Evolutionary conservation across 495 filamentous ascomycete species (phyloP), one percentile per base, ranked within the genome.

Genomic region (Pyronema domesticum): DNA sequence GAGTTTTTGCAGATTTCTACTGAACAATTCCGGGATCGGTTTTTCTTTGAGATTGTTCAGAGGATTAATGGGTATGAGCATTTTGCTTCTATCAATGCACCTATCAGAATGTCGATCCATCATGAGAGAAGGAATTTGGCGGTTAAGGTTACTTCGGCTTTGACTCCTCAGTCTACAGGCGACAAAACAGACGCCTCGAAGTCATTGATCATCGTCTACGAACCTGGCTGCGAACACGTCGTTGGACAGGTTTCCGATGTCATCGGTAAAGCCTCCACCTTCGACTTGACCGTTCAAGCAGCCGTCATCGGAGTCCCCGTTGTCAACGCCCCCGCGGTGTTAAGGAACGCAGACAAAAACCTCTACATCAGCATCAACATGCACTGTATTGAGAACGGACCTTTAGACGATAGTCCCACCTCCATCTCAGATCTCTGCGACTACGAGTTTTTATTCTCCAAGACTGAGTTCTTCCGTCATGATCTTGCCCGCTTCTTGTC

Each of bases 391-490:
- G 48, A 51, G 13, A 37, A 37, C 2, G 17, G 34, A 3, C 23
- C 48, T 9, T 14, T 37, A n/a, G 48, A 35, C 23, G 48, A 51
- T 9, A 76, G 9, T 78, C 77, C 14, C 80, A 83, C 55, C 71
- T 78, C 37, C 37, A 71, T 86, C 23, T 82, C 78, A 3, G 72
- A 77, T 33, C 62, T 71, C 15, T 85, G 81, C 65, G 79, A 88
- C 65, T 87, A 86, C 67, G 85, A 91, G 67, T 91, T 87, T 58
- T 71, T 91, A 17, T 89, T 87, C 69, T 81, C 82, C 7, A 72
- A 79, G 53, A 70, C 70, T 42, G 77, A 80, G 0, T 86, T 81
- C 65, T 78, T 80, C 55, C 77, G 84, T n/a, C 74, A 83, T 36
- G 84, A 88, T 62, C 67, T 88, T 13, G 75, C 84, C 4, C 77